phyloP scores from a whole-genome alignment of 108 stramenopile species.

The Conticribra guillardii region DNA sequence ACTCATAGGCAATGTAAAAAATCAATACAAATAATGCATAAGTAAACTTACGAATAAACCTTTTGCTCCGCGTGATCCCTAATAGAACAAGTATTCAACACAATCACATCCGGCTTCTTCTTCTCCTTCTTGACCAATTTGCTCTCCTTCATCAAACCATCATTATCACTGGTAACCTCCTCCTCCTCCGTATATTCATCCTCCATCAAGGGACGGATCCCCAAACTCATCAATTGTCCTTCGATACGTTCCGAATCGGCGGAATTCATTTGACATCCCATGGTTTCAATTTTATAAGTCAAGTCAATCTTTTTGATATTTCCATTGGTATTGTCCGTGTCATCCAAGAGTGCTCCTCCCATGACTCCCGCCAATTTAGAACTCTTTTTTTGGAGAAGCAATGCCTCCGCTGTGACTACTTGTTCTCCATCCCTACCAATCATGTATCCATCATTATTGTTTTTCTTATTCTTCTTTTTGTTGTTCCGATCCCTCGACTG shows the following conservation, averaged over 20 bases:
- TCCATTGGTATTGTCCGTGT: conserved; percentile 5
- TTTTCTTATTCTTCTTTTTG: conserved; percentile 14
- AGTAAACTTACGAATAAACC: conserved; percentile 57
- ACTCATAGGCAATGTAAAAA: background rate
- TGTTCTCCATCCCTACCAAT: conserved; percentile 17
- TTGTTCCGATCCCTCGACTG: conserved; percentile 50
- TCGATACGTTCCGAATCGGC: conserved; percentile 97
- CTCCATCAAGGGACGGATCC: conserved; percentile 65
- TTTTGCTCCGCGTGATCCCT: conserved; percentile 98
- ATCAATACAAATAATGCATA: background rate
- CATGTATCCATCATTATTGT: conserved; percentile 37
- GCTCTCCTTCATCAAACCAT: conserved; percentile 12
- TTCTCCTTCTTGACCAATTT: conserved; percentile 26
- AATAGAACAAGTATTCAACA: conserved; percentile 96
- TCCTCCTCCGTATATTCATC: conserved; percentile 22
- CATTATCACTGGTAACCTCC: conserved; percentile 4
- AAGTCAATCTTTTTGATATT: conserved; percentile 26
- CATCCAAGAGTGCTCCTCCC: conserved; percentile 48
- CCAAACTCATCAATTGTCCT: conserved; percentile 89
- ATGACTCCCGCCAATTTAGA: conserved; percentile 45
- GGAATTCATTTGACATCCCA: conserved; percentile 98
- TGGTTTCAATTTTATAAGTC: conserved; percentile 86
- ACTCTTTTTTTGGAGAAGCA: conserved; percentile 12
- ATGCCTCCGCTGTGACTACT: background rate
- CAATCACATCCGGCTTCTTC: conserved; percentile 82